Percentiles rank a stretch among this genome's conserved stretches.
These are phyloP conservation scores for Cercospora zeae-maydis DNA, from an alignment of 2,329 filamentous ascomycete species.

Conservation along the genomic window DNA sequence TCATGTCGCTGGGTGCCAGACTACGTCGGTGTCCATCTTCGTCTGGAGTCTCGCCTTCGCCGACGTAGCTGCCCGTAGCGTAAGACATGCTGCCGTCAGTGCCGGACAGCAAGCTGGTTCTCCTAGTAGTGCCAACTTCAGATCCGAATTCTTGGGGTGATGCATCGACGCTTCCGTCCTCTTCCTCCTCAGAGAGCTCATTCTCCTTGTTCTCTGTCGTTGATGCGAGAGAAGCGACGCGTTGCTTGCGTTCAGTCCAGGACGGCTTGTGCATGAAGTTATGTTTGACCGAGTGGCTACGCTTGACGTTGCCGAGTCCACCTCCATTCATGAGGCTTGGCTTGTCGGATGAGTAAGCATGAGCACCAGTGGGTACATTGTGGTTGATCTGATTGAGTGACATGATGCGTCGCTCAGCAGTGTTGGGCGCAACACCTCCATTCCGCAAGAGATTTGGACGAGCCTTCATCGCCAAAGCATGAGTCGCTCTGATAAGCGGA, in stretches of 20 bases:
- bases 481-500: constrained; percentile 31
- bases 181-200: constrained; percentile 45
- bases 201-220: constrained; percentile 46
- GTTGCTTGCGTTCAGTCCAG: constrained; percentile 33
- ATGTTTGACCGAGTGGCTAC: constrained; percentile 39
- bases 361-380: constrained; percentile 56
- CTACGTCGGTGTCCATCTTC: constrained; percentile 38
- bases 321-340: constrained; percentile 28
- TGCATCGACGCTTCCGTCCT: constrained; percentile 35
- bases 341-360: constrained; percentile 36
- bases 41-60: constrained; percentile 26
- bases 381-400: constrained; percentile 86
- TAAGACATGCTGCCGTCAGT: constrained; percentile 27
- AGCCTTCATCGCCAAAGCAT: constrained; percentile 50
- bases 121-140: constrained; percentile 25
- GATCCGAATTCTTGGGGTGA: constrained; percentile 25
- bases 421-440: constrained; percentile 34
- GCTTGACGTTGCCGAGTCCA: constrained; percentile 31
- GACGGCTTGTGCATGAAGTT: constrained; percentile 33
- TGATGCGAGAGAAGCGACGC: constrained; percentile 25
- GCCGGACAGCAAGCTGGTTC: constrained; percentile 27
- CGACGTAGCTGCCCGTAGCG: constrained; percentile 29
- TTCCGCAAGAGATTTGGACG: constrained; percentile 43
- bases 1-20: constrained; percentile 45
- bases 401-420: constrained; percentile 67